A percentile compares a stretch with the other conserved stretches of the same genome.
Conservation (phyloP, 768 basidiomycete genomes). For the Guyanaporus albipodus region DNA sequence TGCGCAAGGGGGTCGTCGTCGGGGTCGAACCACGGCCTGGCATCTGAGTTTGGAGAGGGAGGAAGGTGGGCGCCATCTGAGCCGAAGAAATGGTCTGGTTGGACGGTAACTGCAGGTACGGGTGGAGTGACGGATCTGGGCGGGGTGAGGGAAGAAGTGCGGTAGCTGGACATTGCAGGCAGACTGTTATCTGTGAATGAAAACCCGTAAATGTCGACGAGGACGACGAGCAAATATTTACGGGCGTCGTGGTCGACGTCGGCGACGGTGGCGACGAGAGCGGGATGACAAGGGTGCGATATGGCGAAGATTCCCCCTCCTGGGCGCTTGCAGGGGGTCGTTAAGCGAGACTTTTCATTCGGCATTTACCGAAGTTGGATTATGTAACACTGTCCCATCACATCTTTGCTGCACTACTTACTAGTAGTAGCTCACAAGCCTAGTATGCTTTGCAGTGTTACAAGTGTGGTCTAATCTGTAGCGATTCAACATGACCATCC, state of each 20-base stretch:
- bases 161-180: slow-evolving; percentile 22
- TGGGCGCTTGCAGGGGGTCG: slow-evolving; percentile 8
- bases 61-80: slow-evolving; percentile 42
- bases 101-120: slow-evolving; percentile 45
- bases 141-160: slow-evolving; percentile 34
- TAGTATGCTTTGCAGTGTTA: no score
- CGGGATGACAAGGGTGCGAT: slow-evolving; percentile 1
- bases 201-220: neutral
- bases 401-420: no score
- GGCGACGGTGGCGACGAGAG: slow-evolving; percentile 2
- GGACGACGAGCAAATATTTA: neutral
- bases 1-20: slow-evolving; percentile 74
- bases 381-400: slow-evolving; percentile 5
- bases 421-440: no score
- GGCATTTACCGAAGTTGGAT: slow-evolving; percentile 7
- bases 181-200: slow-evolving; percentile 7
- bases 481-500: no score
- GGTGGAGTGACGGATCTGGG: slow-evolving; percentile 47
- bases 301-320: neutral
- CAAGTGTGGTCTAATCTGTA: no score
- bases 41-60: slow-evolving; percentile 61
- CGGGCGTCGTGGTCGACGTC: slow-evolving; percentile 11
- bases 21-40: slow-evolving; percentile 68
- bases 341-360: slow-evolving; percentile 2
- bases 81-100: slow-evolving; percentile 84